phyloP scores from a whole-genome alignment of 2,329 filamentous ascomycete species.

The Aspergillus luchuensis region DNA sequence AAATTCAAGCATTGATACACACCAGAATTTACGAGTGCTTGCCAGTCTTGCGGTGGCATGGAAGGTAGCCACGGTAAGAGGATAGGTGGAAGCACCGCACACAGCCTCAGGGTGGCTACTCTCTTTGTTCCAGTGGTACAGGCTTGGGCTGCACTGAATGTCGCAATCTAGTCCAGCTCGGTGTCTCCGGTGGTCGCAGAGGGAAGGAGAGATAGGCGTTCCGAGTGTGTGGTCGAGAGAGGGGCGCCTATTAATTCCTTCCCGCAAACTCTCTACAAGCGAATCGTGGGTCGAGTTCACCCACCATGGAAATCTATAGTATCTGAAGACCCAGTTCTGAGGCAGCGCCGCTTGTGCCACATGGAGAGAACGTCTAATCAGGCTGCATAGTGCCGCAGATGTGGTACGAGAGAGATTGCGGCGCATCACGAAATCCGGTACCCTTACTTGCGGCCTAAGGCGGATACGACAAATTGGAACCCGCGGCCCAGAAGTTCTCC shows the following conservation, averaged over 20 bases:
- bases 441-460: background rate
- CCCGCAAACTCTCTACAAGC: constrained; percentile 2
- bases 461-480: background rate
- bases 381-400: background rate
- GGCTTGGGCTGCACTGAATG: background rate
- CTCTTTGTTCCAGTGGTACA: background rate
- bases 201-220: background rate
- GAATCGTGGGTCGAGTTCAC: background rate
- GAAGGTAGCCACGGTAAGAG: background rate
- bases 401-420: background rate
- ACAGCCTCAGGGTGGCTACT: background rate
- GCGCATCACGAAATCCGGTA: background rate
- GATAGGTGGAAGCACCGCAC: background rate
- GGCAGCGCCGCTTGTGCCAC: background rate
- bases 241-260: background rate
- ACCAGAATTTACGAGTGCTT: background rate
- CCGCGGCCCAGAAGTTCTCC: background rate
- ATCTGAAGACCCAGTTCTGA: background rate
- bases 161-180: background rate
- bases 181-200: background rate
- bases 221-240: background rate
- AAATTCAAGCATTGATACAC: background rate
- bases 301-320: background rate
- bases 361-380: background rate
- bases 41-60: background rate